Percentiles rank a stretch among this genome's conserved stretches.
Evolutionary conservation across 179 eudicot species (phyloP).

Genomic region (Camellia oleifera): DNA sequence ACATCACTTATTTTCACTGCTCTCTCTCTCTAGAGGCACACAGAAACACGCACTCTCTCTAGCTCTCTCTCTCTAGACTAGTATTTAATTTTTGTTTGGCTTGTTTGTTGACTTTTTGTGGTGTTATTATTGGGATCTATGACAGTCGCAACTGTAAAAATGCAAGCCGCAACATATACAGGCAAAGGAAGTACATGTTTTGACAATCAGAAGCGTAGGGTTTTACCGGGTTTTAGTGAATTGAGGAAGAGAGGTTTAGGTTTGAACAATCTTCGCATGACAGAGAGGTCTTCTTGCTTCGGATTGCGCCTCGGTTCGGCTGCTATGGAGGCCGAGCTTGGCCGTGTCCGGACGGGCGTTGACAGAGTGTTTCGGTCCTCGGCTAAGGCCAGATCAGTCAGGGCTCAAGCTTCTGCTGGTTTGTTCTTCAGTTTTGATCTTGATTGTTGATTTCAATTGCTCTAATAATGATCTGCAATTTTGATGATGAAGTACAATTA

Average conservation of each 20-base stretch:
- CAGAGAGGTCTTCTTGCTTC: conserved; percentile 22
- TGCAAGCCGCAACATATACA: conserved; percentile 44
- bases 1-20: background rate
- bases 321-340: conserved; percentile 56
- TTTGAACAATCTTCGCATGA: conserved; percentile 32
- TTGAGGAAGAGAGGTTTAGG: conserved; percentile 22
- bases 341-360: conserved; percentile 29
- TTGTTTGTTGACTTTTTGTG: background rate
- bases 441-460: background rate
- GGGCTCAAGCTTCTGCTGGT: conserved; percentile 64
- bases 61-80: background rate
- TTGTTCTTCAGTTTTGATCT: conserved; percentile 15
- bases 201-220: conserved; percentile 32
- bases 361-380: conserved; percentile 43
- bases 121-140: background rate
- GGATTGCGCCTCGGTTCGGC: conserved; percentile 32
- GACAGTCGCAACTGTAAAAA: conserved; percentile 18
- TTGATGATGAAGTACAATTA: too few species aligned
- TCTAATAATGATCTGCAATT: too few species aligned
- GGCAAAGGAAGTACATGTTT: conserved; percentile 39
- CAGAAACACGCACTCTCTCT: background rate
- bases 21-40: background rate
- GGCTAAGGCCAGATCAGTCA: conserved; percentile 60
- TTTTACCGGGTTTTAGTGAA: conserved; percentile 24
- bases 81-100: background rate